phyloP scores from a whole-genome alignment of 73 alveolate species.

The Blepharisma stoltei region DNA sequence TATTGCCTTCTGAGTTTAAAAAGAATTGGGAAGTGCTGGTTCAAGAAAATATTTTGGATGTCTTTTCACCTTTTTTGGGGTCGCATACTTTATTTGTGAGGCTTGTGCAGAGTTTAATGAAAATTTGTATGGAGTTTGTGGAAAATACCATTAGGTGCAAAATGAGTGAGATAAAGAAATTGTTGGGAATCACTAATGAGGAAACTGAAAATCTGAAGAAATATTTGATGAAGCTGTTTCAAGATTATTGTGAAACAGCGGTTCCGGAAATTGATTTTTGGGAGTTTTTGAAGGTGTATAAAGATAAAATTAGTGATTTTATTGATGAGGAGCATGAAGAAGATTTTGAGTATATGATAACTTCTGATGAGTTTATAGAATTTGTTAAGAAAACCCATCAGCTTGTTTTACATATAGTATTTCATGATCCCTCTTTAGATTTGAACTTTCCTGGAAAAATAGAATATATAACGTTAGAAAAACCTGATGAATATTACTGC shows the following conservation, averaged over 20 bases:
- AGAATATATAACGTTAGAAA: background rate
- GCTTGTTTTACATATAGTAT: conserved; percentile 22
- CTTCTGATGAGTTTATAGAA: conserved; percentile 28
- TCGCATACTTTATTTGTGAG: conserved; percentile 31
- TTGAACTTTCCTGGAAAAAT: conserved; percentile 19
- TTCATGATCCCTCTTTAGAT: conserved; percentile 29
- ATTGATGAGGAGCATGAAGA: conserved; percentile 3
- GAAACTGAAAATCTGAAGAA: background rate
- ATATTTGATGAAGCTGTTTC: background rate
- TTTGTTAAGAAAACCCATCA: conserved; percentile 31
- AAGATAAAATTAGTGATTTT: background rate
- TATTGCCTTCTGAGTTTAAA: conserved; percentile 41
- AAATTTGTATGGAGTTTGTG: background rate
- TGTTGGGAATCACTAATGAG: background rate
- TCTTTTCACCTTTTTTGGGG: conserved; percentile 33
- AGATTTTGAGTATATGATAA: too few relatives aligned
- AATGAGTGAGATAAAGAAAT: background rate
- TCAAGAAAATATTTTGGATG: conserved; percentile 33
- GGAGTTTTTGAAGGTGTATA: background rate
- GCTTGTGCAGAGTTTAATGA: background rate
- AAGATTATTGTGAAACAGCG: background rate
- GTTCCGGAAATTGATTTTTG: background rate
- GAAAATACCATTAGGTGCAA: background rate
- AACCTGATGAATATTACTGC: conserved; percentile 37
- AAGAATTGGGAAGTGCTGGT: conserved; percentile 34